These are phyloP conservation scores for Picea sitchensis DNA, from an alignment of 75 land plant genomes.

Conservation along the genomic window DNA sequence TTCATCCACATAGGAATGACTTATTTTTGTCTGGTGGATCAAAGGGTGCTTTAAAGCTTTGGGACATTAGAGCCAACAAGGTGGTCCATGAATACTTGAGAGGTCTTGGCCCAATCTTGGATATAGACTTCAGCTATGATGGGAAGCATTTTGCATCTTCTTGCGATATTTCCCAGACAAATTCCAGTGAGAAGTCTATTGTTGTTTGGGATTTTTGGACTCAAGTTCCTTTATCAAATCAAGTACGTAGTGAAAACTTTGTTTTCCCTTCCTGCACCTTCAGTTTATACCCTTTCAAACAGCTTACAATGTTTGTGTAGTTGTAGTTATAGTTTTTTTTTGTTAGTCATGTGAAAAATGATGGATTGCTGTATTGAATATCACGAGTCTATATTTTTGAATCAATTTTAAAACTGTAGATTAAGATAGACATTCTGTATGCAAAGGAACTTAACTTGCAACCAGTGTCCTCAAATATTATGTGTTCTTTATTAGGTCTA, in stretches of 20 bases:
- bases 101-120: constrained; percentile 74
- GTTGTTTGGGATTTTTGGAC: constrained; percentile 83
- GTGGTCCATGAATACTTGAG: constrained; percentile 50
- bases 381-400: no score
- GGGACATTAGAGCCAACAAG: constrained; percentile 74
- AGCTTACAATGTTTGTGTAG: not conserved
- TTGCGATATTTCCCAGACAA: constrained; percentile 63
- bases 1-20: constrained; percentile 51
- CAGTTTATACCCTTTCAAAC: not conserved
- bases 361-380: not conserved
- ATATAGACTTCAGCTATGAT: constrained; percentile 66
- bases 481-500: constrained; percentile 57
- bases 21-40: constrained; percentile 84
- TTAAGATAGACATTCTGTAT: not conserved
- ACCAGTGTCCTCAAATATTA: not conserved
- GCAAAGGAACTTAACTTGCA: not conserved
- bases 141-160: constrained; percentile 72
- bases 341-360: not conserved
- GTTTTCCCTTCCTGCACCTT: constrained; percentile 7
- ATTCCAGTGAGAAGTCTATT: constrained; percentile 75
- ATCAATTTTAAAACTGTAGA: not conserved
- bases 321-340: not conserved
- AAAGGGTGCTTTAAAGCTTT: constrained; percentile 64
- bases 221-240: constrained; percentile 82
- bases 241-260: constrained; percentile 38